Percentiles rank a stretch among this genome's conserved stretches.
Evolutionary conservation across 2,329 filamentous ascomycete species (phyloP).

Genomic region (Cordyceps fumosorosea): DNA sequence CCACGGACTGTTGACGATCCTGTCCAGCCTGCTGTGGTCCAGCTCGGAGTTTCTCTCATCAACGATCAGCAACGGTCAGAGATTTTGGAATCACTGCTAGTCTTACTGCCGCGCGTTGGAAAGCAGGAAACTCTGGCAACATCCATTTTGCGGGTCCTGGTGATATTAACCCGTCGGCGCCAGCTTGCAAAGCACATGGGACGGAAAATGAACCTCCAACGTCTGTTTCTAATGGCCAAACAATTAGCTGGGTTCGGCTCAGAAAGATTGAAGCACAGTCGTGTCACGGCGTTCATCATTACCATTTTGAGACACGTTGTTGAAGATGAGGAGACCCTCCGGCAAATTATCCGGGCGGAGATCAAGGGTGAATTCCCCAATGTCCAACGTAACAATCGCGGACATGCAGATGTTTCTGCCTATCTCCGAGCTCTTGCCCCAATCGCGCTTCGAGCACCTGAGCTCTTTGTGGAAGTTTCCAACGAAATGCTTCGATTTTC

Average conservation of each 20-base stretch:
- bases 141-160: constrained; percentile 74
- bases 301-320: constrained; percentile 85
- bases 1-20: constrained; percentile 44
- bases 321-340: constrained; percentile 86
- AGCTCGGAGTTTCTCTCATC: constrained; percentile 50
- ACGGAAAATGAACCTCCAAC: constrained; percentile 82
- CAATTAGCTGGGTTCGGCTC: constrained; percentile 78
- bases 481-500: constrained; percentile 75
- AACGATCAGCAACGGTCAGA: constrained; percentile 57
- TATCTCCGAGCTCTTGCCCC: constrained; percentile 76
- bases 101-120: constrained; percentile 76
- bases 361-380: constrained; percentile 72
- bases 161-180: constrained; percentile 78
- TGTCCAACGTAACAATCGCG: constrained; percentile 41
- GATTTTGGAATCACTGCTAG: constrained; percentile 71
- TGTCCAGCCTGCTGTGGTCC: constrained; percentile 50
- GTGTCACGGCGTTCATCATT: constrained; percentile 60
- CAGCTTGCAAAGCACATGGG: constrained; percentile 68
- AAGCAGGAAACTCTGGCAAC: constrained; percentile 82
- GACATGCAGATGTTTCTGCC: constrained; percentile 56
- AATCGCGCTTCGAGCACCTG: constrained; percentile 72
- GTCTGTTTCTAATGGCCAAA: constrained; percentile 91
- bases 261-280: constrained; percentile 56
- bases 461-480: constrained; percentile 79
- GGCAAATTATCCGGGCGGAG: constrained; percentile 86